phyloP scores from a whole-genome alignment of 768 basidiomycete species.

The Pleurotus salmoneostramineus region DNA sequence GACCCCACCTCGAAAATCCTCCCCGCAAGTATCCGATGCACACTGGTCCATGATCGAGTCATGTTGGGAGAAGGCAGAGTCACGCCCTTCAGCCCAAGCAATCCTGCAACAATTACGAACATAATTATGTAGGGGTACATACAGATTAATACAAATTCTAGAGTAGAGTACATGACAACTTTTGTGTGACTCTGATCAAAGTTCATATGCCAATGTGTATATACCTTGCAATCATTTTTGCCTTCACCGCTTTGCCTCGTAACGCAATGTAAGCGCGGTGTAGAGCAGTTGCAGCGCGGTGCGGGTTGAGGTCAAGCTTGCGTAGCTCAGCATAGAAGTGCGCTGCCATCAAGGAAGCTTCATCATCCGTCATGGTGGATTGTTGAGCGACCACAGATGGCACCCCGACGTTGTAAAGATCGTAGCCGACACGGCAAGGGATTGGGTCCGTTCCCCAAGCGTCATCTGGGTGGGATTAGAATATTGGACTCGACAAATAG shows the following conservation, averaged over 20 bases:
- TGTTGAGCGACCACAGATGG: neutral
- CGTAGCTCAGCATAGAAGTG: neutral
- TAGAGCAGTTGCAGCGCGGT: neutral
- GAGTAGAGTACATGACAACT: no score
- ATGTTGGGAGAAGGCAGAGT: neutral
- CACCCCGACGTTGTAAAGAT: neutral
- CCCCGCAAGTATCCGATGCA: neutral
- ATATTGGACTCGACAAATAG: neutral
- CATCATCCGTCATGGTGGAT: neutral
- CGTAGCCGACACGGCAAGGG: neutral
- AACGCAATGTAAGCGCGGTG: neutral
- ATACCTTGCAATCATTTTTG: neutral
- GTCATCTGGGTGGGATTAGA: no score
- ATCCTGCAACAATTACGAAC: neutral
- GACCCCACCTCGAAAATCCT: neutral
- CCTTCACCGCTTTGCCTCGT: neutral
- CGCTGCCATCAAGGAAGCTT: neutral
- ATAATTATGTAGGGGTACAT: neutral
- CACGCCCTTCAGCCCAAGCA: neutral
- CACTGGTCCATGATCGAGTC: neutral
- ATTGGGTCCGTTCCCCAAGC: neutral
- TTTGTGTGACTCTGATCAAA: neutral
- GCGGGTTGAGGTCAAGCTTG: neutral
- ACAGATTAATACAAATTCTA: no score
- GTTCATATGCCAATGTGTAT: neutral